phyloP scores from a whole-genome alignment of 75 land plant species.

The Ceratopteris richardii region DNA sequence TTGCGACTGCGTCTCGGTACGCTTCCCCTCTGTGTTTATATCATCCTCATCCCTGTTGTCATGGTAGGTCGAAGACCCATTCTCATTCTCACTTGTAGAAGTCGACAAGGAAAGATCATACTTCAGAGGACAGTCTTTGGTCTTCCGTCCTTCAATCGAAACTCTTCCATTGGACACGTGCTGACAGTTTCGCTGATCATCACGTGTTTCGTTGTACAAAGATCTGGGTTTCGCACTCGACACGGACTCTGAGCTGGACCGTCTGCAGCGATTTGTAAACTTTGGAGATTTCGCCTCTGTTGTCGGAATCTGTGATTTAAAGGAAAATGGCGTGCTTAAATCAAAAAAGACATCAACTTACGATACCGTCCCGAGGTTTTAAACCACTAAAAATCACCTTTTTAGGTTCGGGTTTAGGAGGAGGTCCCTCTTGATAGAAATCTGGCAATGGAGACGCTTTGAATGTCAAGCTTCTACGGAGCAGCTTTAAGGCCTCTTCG shows the following conservation, averaged over 20 bases:
- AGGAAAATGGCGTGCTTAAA: not conserved
- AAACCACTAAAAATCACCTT: conserved; percentile 37
- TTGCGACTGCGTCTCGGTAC: too few species aligned
- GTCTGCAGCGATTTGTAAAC: conserved; percentile 57
- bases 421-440: conserved; percentile 80
- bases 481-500: conserved; percentile 59
- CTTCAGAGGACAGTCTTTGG: too few species aligned
- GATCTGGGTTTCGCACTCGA: too few species aligned
- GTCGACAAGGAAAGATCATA: too few species aligned
- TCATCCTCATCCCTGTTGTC: too few species aligned
- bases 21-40: too few species aligned
- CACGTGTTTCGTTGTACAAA: too few species aligned
- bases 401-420: conserved; percentile 67
- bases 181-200: too few species aligned
- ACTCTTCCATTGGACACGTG: too few species aligned
- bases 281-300: conserved; percentile 84
- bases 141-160: too few species aligned
- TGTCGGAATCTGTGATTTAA: conserved; percentile 44
- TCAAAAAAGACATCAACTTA: not conserved
- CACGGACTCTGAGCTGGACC: conserved; percentile 8
- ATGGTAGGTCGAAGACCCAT: too few species aligned
- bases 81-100: too few species aligned
- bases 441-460: conserved; percentile 83
- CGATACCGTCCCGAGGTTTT: not conserved
- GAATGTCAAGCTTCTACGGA: conserved; percentile 65